These are phyloP conservation scores for Cercospora berteroae DNA, from an alignment of 2,329 filamentous ascomycete species.

Conservation along the genomic window DNA sequence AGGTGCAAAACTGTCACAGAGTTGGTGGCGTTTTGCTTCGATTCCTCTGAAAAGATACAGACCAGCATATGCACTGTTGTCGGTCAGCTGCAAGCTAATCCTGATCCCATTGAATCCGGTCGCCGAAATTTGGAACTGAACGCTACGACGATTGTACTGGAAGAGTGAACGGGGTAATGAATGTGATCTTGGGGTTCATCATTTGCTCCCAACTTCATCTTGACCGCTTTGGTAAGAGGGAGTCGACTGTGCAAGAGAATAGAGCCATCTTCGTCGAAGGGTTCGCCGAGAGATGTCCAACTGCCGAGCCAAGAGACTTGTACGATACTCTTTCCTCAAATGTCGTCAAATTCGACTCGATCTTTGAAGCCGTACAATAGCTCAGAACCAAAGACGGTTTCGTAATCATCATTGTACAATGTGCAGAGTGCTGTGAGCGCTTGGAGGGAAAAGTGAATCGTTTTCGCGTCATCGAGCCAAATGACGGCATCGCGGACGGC, in stretches of 20 bases:
- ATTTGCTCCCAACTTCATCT: no score
- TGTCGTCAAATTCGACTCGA: background rate
- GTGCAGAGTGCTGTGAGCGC: background rate
- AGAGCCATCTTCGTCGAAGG: background rate
- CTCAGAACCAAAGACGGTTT: background rate
- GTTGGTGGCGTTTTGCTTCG: background rate
- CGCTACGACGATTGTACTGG: background rate
- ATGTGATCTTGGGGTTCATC: background rate
- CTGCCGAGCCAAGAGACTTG: background rate
- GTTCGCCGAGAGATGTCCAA: background rate
- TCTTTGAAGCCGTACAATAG: background rate
- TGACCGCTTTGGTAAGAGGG: background rate
- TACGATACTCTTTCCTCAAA: background rate
- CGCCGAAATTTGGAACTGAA: background rate
- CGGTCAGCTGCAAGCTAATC: background rate
- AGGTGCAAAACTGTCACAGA: background rate
- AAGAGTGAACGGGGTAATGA: background rate
- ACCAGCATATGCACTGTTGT: background rate
- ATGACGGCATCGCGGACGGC: background rate
- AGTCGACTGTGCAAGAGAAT: background rate
- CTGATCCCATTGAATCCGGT: background rate
- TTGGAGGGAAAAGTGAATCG: background rate
- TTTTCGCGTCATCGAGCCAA: background rate
- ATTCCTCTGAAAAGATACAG: background rate
- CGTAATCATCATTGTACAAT: background rate